phyloP scores from a whole-genome alignment of 2,329 filamentous ascomycete genomes.

The Nemania bipapillata region DNA sequence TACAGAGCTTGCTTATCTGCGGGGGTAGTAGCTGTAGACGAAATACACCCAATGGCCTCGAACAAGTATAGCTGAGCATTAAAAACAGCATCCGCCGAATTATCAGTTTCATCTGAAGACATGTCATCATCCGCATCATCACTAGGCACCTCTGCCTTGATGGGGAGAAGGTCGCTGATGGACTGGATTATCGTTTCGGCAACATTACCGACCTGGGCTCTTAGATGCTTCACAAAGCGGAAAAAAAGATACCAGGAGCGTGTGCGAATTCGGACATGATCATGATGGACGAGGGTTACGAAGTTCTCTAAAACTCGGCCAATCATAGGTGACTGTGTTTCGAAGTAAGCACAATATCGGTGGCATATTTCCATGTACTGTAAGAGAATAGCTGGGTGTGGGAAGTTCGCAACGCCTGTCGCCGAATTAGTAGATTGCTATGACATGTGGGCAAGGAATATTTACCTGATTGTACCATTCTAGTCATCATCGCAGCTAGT shows the following conservation, averaged over 20 bases:
- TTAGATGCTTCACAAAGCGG: constrained; percentile 87
- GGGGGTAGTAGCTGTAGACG: constrained; percentile 80
- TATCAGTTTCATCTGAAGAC: constrained; percentile 91
- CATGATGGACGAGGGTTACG: constrained; percentile 87
- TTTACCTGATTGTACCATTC: constrained; percentile 91
- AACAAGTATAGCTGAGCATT: constrained; percentile 92
- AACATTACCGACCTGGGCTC: constrained; percentile 84
- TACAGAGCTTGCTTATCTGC: constrained; percentile 88
- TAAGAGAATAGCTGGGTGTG: constrained; percentile 89
- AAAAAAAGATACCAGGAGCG: constrained; percentile 98
- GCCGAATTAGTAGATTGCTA: constrained; percentile 41
- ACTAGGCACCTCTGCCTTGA: constrained; percentile 87
- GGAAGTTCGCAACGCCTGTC: constrained; percentile 81
- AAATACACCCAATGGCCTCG: constrained; percentile 92
- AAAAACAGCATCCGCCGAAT: constrained; percentile 90
- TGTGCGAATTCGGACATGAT: constrained; percentile 84
- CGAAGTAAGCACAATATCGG: constrained; percentile 91
- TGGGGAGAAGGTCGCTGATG: constrained; percentile 85
- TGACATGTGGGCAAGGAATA: constrained; percentile 36
- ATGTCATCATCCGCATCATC: constrained; percentile 87
- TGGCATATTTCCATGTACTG: constrained; percentile 99
- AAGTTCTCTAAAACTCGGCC: constrained; percentile 90
- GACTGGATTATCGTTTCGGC: constrained; percentile 92
- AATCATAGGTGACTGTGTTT: constrained; percentile 82
- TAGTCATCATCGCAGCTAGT: constrained; percentile 90